A percentile compares a stretch with the other conserved stretches of the same genome.
Evolutionary conservation across 371 early-diverging fungal species (phyloP).

Genomic region (Lichtheimia ornata): DNA sequence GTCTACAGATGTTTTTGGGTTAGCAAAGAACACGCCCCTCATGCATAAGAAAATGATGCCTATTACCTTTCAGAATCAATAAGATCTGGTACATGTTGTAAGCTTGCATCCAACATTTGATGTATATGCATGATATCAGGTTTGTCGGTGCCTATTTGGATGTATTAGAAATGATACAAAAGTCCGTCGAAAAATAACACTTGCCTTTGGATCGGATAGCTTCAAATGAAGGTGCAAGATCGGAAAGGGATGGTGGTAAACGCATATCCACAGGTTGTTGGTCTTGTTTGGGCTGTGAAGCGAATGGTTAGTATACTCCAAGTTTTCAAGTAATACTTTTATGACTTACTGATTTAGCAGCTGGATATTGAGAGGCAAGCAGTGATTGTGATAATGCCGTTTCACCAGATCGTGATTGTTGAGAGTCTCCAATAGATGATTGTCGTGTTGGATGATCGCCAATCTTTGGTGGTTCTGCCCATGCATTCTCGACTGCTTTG

Average conservation of each 20-base stretch:
- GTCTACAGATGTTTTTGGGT: conserved; percentile 28
- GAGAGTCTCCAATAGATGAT: conserved; percentile 9
- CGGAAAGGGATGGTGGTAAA: conserved; percentile 74
- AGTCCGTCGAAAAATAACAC: not conserved
- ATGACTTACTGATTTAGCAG: conserved; percentile 11
- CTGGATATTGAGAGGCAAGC: conserved; percentile 21
- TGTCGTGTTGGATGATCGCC: conserved; percentile 16
- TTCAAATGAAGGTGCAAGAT: conserved; percentile 77
- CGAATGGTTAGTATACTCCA: no score
- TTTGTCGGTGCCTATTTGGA: conserved; percentile 20
- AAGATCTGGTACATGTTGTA: conserved; percentile 75
- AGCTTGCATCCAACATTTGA: conserved; percentile 78
- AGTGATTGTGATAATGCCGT: conserved; percentile 9
- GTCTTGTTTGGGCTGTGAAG: not conserved
- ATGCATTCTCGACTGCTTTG: conserved; percentile 15
- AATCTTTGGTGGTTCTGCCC: conserved; percentile 32
- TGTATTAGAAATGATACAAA: not conserved
- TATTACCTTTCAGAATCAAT: conserved; percentile 74
- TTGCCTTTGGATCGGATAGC: conserved; percentile 67
- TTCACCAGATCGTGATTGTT: conserved; percentile 12
- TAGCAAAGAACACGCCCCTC: no score
- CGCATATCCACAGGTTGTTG: conserved; percentile 29
- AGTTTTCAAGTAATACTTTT: no score
- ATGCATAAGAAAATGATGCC: not conserved
- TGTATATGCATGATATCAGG: conserved; percentile 45